Conservation (phyloP, 2,329 filamentous ascomycete genomes). For the Ciborinia camelliae region DNA sequence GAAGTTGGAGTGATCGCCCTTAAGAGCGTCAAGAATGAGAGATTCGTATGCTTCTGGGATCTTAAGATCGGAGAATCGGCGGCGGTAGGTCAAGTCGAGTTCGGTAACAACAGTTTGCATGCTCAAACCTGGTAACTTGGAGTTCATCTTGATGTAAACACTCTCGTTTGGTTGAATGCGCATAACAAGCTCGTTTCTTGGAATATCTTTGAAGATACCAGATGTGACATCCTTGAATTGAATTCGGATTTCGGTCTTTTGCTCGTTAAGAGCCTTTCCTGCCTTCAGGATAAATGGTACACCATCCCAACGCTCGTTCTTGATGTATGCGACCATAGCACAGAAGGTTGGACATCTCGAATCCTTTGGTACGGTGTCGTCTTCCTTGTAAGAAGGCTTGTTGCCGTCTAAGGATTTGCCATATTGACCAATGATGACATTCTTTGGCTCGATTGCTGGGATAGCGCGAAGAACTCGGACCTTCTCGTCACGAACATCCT, state of each 20-base stretch:
- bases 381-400: slow-evolving; percentile 98
- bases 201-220: slow-evolving; percentile 99
- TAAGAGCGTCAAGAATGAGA: slow-evolving; percentile 92
- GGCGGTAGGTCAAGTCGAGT: slow-evolving; percentile 94
- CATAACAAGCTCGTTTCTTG: slow-evolving; percentile 97
- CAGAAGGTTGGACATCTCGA: slow-evolving; percentile 98
- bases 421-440: slow-evolving; percentile 99
- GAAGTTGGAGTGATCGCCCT: slow-evolving; percentile 99
- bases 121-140: slow-evolving; percentile 93
- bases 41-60: slow-evolving; percentile 99
- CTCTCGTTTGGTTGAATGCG: slow-evolving; percentile 99
- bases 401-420: slow-evolving; percentile 92
- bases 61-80: slow-evolving; percentile 98
- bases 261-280: slow-evolving; percentile 97
- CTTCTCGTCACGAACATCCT: slow-evolving; percentile 98
- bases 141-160: slow-evolving; percentile 99
- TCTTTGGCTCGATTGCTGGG: slow-evolving; percentile 94
- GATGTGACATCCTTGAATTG: slow-evolving; percentile 99
- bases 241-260: slow-evolving; percentile 98
- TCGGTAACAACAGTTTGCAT: slow-evolving; percentile 99
- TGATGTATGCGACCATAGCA: slow-evolving; percentile 95
- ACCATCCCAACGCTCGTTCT: slow-evolving; percentile 99
- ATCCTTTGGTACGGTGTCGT: slow-evolving; percentile 95
- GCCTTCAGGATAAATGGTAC: slow-evolving; percentile 99
- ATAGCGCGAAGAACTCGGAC: slow-evolving; percentile 93